These are phyloP conservation scores for Zymoseptoria tritici DNA, from an alignment of 2,329 filamentous ascomycete species.

Conservation along the genomic window DNA sequence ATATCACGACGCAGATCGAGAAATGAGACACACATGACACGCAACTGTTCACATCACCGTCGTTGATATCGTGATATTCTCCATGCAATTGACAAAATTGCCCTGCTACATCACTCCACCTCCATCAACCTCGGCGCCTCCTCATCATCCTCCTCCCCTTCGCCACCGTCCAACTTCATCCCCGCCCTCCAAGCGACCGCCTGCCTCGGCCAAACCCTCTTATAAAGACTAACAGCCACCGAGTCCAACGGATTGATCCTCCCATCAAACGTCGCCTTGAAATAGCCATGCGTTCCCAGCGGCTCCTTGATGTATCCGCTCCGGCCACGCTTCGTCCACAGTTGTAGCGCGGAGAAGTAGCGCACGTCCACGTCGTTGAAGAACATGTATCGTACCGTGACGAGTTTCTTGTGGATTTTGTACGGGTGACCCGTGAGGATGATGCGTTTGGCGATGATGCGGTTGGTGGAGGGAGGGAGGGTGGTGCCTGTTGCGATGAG, in stretches of 20 bases:
- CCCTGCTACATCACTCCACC: slow-evolving; percentile 1
- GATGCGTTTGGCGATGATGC: slow-evolving; percentile 87
- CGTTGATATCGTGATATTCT: background rate
- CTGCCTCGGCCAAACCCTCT: slow-evolving; percentile 54
- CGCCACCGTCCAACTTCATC: background rate
- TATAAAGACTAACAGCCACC: slow-evolving; percentile 68
- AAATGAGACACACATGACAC: background rate
- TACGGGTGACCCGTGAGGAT: slow-evolving; percentile 93
- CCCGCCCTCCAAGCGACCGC: slow-evolving; percentile 14
- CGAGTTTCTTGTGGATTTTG: slow-evolving; percentile 97
- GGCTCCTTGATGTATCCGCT: slow-evolving; percentile 90
- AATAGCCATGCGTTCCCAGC: slow-evolving; percentile 96
- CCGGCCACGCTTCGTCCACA: slow-evolving; percentile 87
- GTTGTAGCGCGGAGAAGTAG: slow-evolving; percentile 93
- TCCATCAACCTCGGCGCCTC: slow-evolving; percentile 15
- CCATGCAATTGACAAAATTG: background rate
- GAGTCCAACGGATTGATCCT: slow-evolving; percentile 94
- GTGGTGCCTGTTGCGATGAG: slow-evolving; percentile 84
- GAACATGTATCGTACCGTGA: slow-evolving; percentile 99
- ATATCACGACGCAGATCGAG: background rate
- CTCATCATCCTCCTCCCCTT: slow-evolving; percentile 2
- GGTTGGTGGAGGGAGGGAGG: slow-evolving; percentile 62
- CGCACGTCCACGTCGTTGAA: slow-evolving; percentile 92
- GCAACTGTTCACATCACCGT: background rate
- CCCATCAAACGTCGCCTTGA: slow-evolving; percentile 96